Conservation (phyloP, 75 land plant genomes). For the Cryptomeria japonica region DNA sequence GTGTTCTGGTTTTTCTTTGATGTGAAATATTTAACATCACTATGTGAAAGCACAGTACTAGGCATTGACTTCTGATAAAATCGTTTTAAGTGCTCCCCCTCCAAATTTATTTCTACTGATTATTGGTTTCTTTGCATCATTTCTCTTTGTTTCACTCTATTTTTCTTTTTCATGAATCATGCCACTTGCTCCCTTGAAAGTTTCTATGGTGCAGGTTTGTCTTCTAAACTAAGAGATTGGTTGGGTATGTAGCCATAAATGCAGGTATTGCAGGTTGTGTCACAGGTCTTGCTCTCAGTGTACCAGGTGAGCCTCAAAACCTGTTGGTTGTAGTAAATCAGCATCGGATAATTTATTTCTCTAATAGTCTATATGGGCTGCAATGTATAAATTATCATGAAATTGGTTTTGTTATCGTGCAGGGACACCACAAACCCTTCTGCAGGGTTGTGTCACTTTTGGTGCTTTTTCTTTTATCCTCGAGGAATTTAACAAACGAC, state of each 20-base stretch:
- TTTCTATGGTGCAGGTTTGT: background rate
- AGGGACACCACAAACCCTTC: slow-evolving; percentile 82
- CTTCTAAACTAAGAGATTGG: slow-evolving; percentile 6
- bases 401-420: slow-evolving; percentile 16
- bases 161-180: background rate
- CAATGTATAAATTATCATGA: background rate
- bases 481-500: slow-evolving; percentile 71
- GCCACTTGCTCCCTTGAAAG: background rate
- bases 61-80: background rate
- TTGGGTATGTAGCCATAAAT: slow-evolving; percentile 65
- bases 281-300: slow-evolving; percentile 90
- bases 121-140: background rate
- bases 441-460: slow-evolving; percentile 81
- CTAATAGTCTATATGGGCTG: background rate
- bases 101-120: background rate
- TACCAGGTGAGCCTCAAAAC: slow-evolving; percentile 62
- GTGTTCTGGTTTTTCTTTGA: slow-evolving; percentile 6
- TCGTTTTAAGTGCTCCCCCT: background rate
- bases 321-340: slow-evolving; percentile 3
- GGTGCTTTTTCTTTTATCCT: slow-evolving; percentile 86
- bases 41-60: background rate
- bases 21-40: background rate
- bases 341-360: background rate
- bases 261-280: slow-evolving; percentile 98
- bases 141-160: background rate